These are phyloP conservation scores for Dissoconium aciculare DNA, from an alignment of 2,329 filamentous ascomycete species.

Conservation along the genomic window DNA sequence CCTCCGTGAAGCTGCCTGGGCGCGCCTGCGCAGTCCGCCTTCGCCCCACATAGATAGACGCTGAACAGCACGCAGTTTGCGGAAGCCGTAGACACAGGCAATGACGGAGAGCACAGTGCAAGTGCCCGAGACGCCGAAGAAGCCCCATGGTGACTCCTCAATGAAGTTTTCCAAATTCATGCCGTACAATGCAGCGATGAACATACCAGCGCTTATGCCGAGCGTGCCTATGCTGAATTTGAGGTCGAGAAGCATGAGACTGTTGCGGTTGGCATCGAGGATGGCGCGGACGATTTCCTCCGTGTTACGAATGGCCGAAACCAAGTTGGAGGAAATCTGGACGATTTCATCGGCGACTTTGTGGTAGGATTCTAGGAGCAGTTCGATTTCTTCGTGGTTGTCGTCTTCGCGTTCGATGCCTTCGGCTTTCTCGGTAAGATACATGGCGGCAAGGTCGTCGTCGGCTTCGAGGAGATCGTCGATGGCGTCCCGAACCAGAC, in stretches of 20 bases:
- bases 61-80: conserved; percentile 72
- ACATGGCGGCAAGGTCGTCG: conserved; percentile 90
- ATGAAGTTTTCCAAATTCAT: conserved; percentile 99
- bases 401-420: conserved; percentile 60
- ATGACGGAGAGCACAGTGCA: conserved; percentile 60
- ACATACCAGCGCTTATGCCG: conserved; percentile 85
- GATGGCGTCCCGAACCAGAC: conserved; percentile 83
- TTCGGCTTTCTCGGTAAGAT: conserved; percentile 72
- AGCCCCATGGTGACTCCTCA: conserved; percentile 81
- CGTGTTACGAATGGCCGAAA: conserved; percentile 90
- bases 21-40: conserved; percentile 22
- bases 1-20: conserved; percentile 16
- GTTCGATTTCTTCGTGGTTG: conserved; percentile 91
- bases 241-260: conserved; percentile 90
- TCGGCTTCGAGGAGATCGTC: conserved; percentile 92
- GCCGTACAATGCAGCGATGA: conserved; percentile 95
- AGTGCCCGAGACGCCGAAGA: conserved; percentile 55
- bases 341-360: conserved; percentile 97
- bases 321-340: conserved; percentile 81
- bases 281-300: conserved; percentile 98
- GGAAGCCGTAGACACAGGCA: conserved; percentile 71
- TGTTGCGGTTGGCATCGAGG: conserved; percentile 92
- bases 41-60: conserved; percentile 74
- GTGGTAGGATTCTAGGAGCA: conserved; percentile 92
- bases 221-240: conserved; percentile 93